Conservation (phyloP, 73 alveolate genomes). For the Paramecium octaurelia region DNA sequence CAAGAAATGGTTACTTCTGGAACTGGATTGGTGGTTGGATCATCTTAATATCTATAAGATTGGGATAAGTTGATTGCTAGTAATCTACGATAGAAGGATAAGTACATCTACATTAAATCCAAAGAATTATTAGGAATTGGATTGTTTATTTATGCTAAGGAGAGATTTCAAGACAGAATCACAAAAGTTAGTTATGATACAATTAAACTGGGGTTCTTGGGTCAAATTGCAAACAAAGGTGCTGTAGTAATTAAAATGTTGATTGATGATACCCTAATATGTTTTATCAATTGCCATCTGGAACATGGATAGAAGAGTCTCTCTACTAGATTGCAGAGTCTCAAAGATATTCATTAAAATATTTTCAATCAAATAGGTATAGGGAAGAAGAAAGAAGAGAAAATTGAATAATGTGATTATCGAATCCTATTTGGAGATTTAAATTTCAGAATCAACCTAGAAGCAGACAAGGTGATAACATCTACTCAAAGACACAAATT, state of each 20-base stretch:
- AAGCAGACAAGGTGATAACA: conserved; percentile 22
- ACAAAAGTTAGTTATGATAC: conserved; percentile 58
- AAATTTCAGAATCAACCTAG: neutral
- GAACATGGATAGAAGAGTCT: conserved; percentile 56
- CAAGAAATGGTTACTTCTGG: conserved; percentile 35
- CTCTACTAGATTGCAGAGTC: neutral
- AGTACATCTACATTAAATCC: conserved; percentile 44
- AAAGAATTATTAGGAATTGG: conserved; percentile 55
- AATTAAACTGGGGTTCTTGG: conserved; percentile 44
- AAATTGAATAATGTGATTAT: conserved; percentile 51
- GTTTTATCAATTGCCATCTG: conserved; percentile 41
- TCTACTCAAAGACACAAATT: neutral
- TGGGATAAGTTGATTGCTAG: neutral
- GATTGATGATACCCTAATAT: conserved; percentile 46
- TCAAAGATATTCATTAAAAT: conserved; percentile 35
- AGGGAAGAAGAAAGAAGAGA: conserved; percentile 60
- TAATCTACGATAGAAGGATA: conserved; percentile 21
- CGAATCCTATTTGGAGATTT: conserved; percentile 53
- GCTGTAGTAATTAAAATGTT: conserved; percentile 46
- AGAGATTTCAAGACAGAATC: conserved; percentile 44
- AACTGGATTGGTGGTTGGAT: conserved; percentile 18
- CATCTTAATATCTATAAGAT: neutral
- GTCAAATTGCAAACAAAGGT: conserved; percentile 47
- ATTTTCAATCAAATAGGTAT: conserved; percentile 43
- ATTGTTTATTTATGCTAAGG: conserved; percentile 43